phyloP scores from a whole-genome alignment of 495 filamentous ascomycete species.

The Astrocystis sublimbata region DNA sequence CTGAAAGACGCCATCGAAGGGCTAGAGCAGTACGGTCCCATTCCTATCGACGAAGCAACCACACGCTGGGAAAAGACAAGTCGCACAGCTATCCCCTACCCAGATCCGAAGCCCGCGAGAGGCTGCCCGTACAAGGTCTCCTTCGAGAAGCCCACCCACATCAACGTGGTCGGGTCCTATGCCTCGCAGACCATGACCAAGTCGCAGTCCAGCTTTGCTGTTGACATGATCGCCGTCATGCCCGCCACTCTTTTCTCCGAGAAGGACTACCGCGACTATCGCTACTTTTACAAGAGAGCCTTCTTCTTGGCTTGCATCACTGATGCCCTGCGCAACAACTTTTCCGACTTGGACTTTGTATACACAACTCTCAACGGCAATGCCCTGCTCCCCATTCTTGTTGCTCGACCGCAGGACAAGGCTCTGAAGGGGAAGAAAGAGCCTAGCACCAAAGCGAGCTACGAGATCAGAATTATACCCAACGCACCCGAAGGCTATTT shows the following conservation, averaged over 20 bases:
- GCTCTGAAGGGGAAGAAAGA: slow-evolving; percentile 2
- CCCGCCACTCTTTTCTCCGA: slow-evolving; percentile 78
- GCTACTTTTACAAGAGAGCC: slow-evolving; percentile 93
- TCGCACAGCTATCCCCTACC: slow-evolving; percentile 75
- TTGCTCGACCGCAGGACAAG: slow-evolving; percentile 37
- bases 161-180: slow-evolving; percentile 91
- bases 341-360: slow-evolving; percentile 55
- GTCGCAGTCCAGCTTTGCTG: slow-evolving; percentile 52
- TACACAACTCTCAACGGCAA: slow-evolving; percentile 78
- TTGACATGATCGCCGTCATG: slow-evolving; percentile 88
- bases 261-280: slow-evolving; percentile 90
- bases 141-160: slow-evolving; percentile 70
- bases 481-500: slow-evolving; percentile 68
- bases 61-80: slow-evolving; percentile 63
- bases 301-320: slow-evolving; percentile 86
- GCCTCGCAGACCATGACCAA: slow-evolving; percentile 71
- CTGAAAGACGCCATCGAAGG: slow-evolving; percentile 75
- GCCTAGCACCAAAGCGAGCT: slow-evolving; percentile 36
- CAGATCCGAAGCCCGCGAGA: slow-evolving; percentile 69
- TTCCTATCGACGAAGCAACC: slow-evolving; percentile 64
- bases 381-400: slow-evolving; percentile 69
- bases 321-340: slow-evolving; percentile 60
- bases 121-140: slow-evolving; percentile 77
- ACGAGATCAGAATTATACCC: slow-evolving; percentile 75
- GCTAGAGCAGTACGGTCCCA: slow-evolving; percentile 56